Evolutionary conservation across 1,284 basidiomycete genomes (phyloP).

Genomic region (Trichosporon inkin): DNA sequence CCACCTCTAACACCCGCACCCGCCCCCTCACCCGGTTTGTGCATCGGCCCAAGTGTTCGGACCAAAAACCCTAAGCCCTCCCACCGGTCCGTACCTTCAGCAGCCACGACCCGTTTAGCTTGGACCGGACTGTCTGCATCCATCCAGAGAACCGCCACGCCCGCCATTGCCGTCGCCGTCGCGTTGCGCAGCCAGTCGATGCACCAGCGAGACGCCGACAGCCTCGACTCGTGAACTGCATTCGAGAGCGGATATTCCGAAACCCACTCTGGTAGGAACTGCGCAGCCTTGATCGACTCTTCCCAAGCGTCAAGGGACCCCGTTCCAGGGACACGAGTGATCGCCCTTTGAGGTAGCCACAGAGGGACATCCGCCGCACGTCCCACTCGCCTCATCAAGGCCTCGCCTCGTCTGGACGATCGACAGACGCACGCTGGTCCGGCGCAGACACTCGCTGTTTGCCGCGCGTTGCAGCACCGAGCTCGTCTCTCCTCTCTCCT

Average conservation of each 20-base stretch:
- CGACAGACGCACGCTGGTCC: neutral
- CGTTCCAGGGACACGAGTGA: neutral
- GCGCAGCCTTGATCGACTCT: too few relatives aligned
- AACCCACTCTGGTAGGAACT: too few relatives aligned
- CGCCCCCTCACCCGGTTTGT: neutral
- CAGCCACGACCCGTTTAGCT: neutral
- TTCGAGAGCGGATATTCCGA: too few relatives aligned
- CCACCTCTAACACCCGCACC: neutral
- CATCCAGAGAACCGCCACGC: neutral
- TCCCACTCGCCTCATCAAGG: neutral
- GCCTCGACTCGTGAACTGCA: too few relatives aligned
- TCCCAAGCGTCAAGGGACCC: neutral
- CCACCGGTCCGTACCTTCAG: neutral
- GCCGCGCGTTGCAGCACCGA: neutral
- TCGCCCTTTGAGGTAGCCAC: constrained; percentile 2
- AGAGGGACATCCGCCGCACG: neutral
- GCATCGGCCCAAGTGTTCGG: neutral
- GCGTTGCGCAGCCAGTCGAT: neutral
- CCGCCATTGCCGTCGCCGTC: neutral
- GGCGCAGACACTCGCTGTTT: neutral
- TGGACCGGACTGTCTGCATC: neutral
- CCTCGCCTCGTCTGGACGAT: neutral
- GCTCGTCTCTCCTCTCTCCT: neutral
- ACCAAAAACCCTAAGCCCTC: neutral
- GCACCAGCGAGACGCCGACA: neutral